Percentiles rank a stretch among this genome's conserved stretches.
Conservation (phyloP, 441 rosid species). For the Populus hybrid region DNA sequence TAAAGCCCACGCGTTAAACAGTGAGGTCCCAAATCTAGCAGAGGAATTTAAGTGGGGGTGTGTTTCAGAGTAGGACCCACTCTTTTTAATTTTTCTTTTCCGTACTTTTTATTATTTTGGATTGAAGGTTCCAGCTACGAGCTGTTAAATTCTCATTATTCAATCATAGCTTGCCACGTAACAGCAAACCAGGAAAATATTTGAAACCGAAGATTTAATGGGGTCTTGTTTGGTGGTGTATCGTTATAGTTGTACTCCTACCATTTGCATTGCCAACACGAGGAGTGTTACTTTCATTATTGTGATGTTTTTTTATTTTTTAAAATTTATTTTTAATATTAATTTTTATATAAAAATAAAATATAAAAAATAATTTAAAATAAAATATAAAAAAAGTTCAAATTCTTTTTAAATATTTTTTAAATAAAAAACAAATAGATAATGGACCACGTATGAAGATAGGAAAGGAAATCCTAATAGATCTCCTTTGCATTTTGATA, state of each 20-base stretch:
- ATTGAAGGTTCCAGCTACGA: slow-evolving; percentile 33
- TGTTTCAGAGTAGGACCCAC: slow-evolving; percentile 15
- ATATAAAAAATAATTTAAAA: no score
- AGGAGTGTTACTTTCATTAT: no score
- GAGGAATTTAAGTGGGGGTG: slow-evolving; percentile 12
- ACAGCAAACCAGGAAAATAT: background rate
- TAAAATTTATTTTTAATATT: no score
- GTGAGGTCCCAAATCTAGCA: slow-evolving; percentile 3
- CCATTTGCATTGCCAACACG: no score
- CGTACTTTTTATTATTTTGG: slow-evolving; percentile 17
- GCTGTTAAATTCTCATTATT: slow-evolving; percentile 26
- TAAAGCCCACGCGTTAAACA: background rate
- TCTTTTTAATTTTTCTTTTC: background rate
- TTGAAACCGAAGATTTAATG: slow-evolving; percentile 1
- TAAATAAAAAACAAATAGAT: no score
- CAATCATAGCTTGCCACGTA: slow-evolving; percentile 24
- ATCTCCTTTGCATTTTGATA: no score
- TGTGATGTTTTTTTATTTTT: no score
- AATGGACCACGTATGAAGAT: no score
- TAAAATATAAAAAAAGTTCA: no score
- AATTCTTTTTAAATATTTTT: no score
- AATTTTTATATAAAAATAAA: no score
- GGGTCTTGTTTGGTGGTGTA: slow-evolving; percentile 2
- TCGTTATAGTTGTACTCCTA: background rate
- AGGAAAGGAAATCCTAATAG: no score